These are phyloP conservation scores for Citrus reticulata DNA, from an alignment of 345 rosid species.

Conservation along the genomic window DNA sequence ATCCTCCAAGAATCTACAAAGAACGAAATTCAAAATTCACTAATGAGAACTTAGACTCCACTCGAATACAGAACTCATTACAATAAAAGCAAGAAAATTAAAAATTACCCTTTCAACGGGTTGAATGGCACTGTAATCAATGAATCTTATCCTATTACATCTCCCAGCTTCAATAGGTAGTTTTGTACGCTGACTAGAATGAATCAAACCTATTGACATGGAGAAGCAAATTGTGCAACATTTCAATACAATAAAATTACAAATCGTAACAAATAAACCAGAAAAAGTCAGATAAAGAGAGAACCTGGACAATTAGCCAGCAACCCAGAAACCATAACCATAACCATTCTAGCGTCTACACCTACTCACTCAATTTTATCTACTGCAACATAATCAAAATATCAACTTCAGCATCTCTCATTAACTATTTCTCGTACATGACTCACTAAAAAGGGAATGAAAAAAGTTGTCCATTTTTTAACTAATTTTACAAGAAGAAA, in stretches of 20 bases:
- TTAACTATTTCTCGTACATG: neutral
- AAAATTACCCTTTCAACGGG: constrained; percentile 14
- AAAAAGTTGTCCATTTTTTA: neutral
- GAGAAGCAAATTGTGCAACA: neutral
- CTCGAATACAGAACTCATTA: neutral
- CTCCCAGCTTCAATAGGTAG: constrained; percentile 11
- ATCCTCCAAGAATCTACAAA: constrained; percentile 15
- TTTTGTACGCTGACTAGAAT: constrained; percentile 7
- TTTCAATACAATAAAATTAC: neutral
- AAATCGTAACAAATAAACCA: neutral
- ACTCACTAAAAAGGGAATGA: neutral
- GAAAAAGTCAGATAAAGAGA: neutral
- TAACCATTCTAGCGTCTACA: neutral
- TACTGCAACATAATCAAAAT: neutral
- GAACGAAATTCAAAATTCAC: constrained; percentile 8
- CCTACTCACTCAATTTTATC: neutral
- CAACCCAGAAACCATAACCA: constrained; percentile 19
- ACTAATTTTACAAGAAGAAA: neutral
- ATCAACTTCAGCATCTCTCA: neutral
- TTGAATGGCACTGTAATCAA: neutral
- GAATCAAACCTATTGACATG: constrained; percentile 21
- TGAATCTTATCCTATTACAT: constrained; percentile 13
- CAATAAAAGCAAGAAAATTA: neutral
- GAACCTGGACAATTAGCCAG: constrained; percentile 27
- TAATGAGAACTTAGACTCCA: neutral